A percentile compares a stretch with the other conserved stretches of the same genome.
Evolutionary conservation across 2,329 filamentous ascomycete species (phyloP).

Genomic region (Penicillium italicum): DNA sequence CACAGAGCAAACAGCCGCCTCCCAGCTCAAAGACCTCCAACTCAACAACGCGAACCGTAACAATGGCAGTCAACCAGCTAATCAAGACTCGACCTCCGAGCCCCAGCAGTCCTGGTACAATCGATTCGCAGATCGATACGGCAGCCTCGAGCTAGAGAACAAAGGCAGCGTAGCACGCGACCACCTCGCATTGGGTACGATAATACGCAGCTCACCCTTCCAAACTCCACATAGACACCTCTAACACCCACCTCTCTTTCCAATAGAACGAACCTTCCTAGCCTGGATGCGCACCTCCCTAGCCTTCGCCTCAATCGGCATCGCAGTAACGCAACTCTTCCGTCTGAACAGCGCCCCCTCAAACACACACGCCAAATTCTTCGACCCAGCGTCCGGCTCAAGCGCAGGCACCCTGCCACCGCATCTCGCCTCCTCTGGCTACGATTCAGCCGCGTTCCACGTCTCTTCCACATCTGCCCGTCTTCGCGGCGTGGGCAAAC

Average conservation of each 20-base stretch:
- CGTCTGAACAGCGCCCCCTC: constrained; percentile 56
- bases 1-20: constrained; percentile 15
- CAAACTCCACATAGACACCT: background rate
- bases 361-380: constrained; percentile 1
- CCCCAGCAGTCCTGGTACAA: constrained; percentile 45
- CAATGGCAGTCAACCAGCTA: constrained; percentile 4
- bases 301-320: constrained; percentile 63
- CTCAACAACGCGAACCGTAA: background rate
- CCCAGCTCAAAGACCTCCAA: background rate
- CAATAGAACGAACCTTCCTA: constrained; percentile 62
- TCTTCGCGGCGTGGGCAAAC: constrained; percentile 55
- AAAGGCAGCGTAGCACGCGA: constrained; percentile 64
- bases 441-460: constrained; percentile 18
- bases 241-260: constrained; percentile 1
- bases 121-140: constrained; percentile 55
- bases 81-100: constrained; percentile 11
- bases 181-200: constrained; percentile 59
- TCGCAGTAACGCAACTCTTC: constrained; percentile 64
- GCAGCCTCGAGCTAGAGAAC: constrained; percentile 61
- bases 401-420: constrained; percentile 14
- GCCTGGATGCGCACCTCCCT: constrained; percentile 65
- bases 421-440: constrained; percentile 16
- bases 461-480: constrained; percentile 19
- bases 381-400: background rate
- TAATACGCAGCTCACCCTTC: background rate